These are phyloP conservation scores for Populus hybrid DNA, from an alignment of 441 rosid genomes.

Conservation along the genomic window DNA sequence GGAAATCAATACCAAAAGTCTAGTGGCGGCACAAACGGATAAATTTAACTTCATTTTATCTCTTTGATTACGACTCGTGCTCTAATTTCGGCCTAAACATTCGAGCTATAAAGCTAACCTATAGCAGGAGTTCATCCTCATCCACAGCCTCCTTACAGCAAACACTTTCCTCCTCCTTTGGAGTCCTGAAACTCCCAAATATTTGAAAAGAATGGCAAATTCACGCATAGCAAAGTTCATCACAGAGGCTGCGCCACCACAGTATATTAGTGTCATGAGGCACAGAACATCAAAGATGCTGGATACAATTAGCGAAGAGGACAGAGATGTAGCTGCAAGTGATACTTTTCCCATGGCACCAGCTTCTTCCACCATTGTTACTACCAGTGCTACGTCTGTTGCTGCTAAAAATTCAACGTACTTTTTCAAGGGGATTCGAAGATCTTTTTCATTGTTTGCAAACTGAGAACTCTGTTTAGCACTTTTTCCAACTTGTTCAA, in stretches of 20 bases:
- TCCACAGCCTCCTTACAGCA: conserved; percentile 17
- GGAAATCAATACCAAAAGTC: conserved; percentile 39
- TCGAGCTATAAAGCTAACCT: conserved; percentile 33
- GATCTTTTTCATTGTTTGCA: conserved; percentile 40
- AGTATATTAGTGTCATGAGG: conserved; percentile 73
- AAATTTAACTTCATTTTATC: conserved; percentile 18
- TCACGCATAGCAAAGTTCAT: conserved; percentile 66
- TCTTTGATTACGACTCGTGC: conserved; percentile 29
- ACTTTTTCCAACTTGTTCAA: background rate
- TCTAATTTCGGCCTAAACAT: conserved; percentile 25
- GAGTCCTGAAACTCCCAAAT: background rate
- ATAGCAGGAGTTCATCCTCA: conserved; percentile 17
- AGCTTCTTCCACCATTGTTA: conserved; percentile 1
- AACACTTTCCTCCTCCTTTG: background rate
- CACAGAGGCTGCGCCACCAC: conserved; percentile 87
- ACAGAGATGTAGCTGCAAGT: conserved; percentile 34
- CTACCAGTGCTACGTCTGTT: conserved; percentile 2
- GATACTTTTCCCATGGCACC: conserved; percentile 28
- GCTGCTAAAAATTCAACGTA: conserved; percentile 28
- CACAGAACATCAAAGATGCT: conserved; percentile 60
- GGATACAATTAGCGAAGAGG: conserved; percentile 90
- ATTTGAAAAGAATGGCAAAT: conserved; percentile 47
- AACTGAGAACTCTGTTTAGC: conserved; percentile 17
- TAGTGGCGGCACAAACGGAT: conserved; percentile 47
- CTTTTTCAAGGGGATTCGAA: conserved; percentile 34